A percentile compares a stretch with the other conserved stretches of the same genome.
These are phyloP conservation scores for Fusarium sp. DNA, from an alignment of 2,329 filamentous ascomycete genomes.

Conservation along the genomic window DNA sequence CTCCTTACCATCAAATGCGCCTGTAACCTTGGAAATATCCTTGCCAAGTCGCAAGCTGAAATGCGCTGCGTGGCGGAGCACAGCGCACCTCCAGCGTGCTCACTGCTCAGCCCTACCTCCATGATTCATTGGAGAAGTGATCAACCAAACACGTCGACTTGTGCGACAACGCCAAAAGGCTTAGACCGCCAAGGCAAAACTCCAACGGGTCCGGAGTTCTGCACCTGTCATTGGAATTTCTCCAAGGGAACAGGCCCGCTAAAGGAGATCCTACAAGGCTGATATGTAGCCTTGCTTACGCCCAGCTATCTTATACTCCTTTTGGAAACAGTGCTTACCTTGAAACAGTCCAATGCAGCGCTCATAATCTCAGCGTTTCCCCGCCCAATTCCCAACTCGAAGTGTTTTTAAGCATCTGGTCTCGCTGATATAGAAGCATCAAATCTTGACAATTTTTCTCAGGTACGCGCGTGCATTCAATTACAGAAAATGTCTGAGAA, in stretches of 20 bases:
- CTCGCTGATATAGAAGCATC: not conserved
- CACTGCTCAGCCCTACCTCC: constrained; percentile 8
- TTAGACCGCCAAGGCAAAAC: constrained; percentile 1
- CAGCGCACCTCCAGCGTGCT: not conserved
- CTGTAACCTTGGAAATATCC: not conserved
- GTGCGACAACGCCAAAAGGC: not conserved
- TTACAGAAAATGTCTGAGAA: constrained; percentile 33
- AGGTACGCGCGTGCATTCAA: too few species aligned
- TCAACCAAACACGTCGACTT: not conserved
- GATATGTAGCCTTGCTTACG: constrained; percentile 23
- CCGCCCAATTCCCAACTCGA: not conserved
- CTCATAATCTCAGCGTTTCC: constrained; percentile 12
- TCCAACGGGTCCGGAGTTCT: constrained; percentile 4
- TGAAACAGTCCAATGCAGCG: constrained; percentile 9
- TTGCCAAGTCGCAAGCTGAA: not conserved
- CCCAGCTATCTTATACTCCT: constrained; percentile 12
- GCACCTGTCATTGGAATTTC: not conserved
- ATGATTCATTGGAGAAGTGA: not conserved
- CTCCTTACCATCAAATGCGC: not conserved
- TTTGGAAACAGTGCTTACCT: constrained; percentile 14
- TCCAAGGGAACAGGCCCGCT: not conserved
- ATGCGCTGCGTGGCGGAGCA: constrained; percentile 1
- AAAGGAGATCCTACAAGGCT: constrained; percentile 2
- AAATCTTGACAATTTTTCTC: not conserved
- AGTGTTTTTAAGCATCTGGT: not conserved